Percentiles rank a stretch among this genome's conserved stretches.
Evolutionary conservation across 495 filamentous ascomycete species (phyloP).

Genomic region (Xylaria flabelliformis): DNA sequence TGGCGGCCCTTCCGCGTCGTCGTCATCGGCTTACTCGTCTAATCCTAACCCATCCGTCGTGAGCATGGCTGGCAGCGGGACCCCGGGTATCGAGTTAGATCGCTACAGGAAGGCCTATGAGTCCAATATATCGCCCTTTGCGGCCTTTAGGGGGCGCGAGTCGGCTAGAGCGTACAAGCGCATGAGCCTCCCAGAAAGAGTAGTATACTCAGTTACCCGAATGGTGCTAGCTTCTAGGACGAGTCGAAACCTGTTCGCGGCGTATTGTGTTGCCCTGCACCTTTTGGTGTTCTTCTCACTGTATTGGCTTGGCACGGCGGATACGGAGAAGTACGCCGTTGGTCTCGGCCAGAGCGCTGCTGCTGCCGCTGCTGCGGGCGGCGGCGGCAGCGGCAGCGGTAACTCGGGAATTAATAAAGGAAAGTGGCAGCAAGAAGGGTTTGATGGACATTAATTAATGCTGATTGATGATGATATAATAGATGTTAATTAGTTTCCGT

Average conservation of each 20-base stretch:
- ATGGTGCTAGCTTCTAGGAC: slow-evolving; percentile 89
- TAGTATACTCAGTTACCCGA: slow-evolving; percentile 88
- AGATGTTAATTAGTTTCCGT: background rate
- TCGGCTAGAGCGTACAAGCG: slow-evolving; percentile 90
- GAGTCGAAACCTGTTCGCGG: slow-evolving; percentile 93
- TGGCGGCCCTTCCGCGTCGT: slow-evolving; percentile 62
- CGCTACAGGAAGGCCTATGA: slow-evolving; percentile 94
- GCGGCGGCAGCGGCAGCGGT: slow-evolving; percentile 33
- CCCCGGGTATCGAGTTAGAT: slow-evolving; percentile 73
- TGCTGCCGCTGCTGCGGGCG: slow-evolving; percentile 43
- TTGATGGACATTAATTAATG: slow-evolving; percentile 41
- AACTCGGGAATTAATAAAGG: slow-evolving; percentile 29
- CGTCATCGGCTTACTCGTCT: slow-evolving; percentile 71
- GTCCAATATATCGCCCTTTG: slow-evolving; percentile 92
- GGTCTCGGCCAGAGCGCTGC: slow-evolving; percentile 43
- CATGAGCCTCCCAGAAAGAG: slow-evolving; percentile 88
- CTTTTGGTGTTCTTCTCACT: slow-evolving; percentile 83
- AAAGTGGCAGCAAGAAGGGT: slow-evolving; percentile 50
- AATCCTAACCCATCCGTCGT: slow-evolving; percentile 77
- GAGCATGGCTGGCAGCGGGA: slow-evolving; percentile 56
- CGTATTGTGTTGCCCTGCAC: slow-evolving; percentile 89
- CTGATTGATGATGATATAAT: slow-evolving; percentile 10
- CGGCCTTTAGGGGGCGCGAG: slow-evolving; percentile 91
- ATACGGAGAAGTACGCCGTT: slow-evolving; percentile 47
- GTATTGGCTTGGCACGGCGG: slow-evolving; percentile 75